Conservation (phyloP, 2,329 filamentous ascomycete genomes). For the Hymenoscyphus repandus region DNA sequence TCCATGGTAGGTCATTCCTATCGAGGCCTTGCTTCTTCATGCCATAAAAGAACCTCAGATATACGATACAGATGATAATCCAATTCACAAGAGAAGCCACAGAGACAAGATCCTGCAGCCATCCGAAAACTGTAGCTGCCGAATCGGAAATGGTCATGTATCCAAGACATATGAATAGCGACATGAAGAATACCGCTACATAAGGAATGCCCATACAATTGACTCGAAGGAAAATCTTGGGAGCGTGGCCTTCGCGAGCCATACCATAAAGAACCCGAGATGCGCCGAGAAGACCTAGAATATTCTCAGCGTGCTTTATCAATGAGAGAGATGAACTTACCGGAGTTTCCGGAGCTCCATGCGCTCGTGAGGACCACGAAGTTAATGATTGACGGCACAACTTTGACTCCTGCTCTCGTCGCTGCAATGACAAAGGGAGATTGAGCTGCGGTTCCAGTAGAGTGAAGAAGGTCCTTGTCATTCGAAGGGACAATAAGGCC, state of each 20-base stretch:
- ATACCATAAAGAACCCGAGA: slow-evolving; percentile 56
- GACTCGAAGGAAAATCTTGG: slow-evolving; percentile 47
- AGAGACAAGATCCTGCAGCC: slow-evolving; percentile 59
- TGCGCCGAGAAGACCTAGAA: slow-evolving; percentile 52
- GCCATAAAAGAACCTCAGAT: slow-evolving; percentile 51
- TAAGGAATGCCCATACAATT: slow-evolving; percentile 53
- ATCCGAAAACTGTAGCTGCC: slow-evolving; percentile 57
- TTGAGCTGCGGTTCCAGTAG: slow-evolving; percentile 41
- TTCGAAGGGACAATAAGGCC: slow-evolving; percentile 54
- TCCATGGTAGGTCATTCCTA: slow-evolving; percentile 47
- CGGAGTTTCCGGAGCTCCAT: slow-evolving; percentile 63
- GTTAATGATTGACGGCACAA: slow-evolving; percentile 70
- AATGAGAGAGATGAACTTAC: slow-evolving; percentile 33
- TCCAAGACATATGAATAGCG: slow-evolving; percentile 57
- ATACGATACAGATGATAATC: slow-evolving; percentile 54
- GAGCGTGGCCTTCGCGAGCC: slow-evolving; percentile 52
- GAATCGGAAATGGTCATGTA: slow-evolving; percentile 62
- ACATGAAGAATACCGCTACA: slow-evolving; percentile 48
- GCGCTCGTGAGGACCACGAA: slow-evolving; percentile 69
- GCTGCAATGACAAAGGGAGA: slow-evolving; percentile 70
- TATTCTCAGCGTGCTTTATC: slow-evolving; percentile 7
- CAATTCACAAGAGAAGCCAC: slow-evolving; percentile 61
- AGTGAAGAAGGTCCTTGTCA: slow-evolving; percentile 39
- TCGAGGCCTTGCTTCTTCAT: slow-evolving; percentile 52
- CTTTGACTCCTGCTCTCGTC: slow-evolving; percentile 59